A percentile compares a stretch with the other conserved stretches of the same genome.
Evolutionary conservation across 352 stramenopile genomes (phyloP).

Genomic region (Phytopythium vexans): DNA sequence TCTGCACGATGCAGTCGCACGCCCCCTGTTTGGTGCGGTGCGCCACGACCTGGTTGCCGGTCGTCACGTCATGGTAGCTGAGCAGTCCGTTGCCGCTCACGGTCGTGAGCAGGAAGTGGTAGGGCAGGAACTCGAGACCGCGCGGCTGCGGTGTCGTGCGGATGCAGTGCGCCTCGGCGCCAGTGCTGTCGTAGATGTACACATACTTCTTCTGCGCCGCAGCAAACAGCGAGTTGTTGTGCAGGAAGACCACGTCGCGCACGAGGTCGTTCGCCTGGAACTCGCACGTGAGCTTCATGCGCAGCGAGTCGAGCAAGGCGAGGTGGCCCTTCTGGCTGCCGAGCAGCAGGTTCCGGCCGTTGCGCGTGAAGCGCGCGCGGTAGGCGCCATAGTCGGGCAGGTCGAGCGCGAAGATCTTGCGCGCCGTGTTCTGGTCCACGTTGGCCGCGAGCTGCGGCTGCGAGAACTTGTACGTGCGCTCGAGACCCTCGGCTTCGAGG

Average conservation of each 20-base stretch:
- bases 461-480: constrained; percentile 95
- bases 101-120: constrained; percentile 98
- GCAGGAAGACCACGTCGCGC: constrained; percentile 95
- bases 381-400: constrained; percentile 93
- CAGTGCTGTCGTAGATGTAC: constrained; percentile 98
- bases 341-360: constrained; percentile 94
- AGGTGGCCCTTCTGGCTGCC: constrained; percentile 94
- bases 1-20: constrained; percentile 92
- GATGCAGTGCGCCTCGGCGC: constrained; percentile 96
- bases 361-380: constrained; percentile 93
- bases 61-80: constrained; percentile 97
- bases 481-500: constrained; percentile 95
- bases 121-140: constrained; percentile 96
- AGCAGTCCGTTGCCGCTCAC: constrained; percentile 89
- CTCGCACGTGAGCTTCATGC: constrained; percentile 90
- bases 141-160: constrained; percentile 90
- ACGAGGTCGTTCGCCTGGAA: constrained; percentile 94
- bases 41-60: constrained; percentile 89
- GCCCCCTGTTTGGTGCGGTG: constrained; percentile 93
- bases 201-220: constrained; percentile 97
- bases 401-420: constrained; percentile 95
- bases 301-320: constrained; percentile 92
- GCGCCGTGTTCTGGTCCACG: constrained; percentile 92
- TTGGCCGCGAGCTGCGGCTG: constrained; percentile 85
- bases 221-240: constrained; percentile 97